These are phyloP conservation scores for Xylaria cubensis DNA, from an alignment of 495 filamentous ascomycete genomes.

Conservation along the genomic window DNA sequence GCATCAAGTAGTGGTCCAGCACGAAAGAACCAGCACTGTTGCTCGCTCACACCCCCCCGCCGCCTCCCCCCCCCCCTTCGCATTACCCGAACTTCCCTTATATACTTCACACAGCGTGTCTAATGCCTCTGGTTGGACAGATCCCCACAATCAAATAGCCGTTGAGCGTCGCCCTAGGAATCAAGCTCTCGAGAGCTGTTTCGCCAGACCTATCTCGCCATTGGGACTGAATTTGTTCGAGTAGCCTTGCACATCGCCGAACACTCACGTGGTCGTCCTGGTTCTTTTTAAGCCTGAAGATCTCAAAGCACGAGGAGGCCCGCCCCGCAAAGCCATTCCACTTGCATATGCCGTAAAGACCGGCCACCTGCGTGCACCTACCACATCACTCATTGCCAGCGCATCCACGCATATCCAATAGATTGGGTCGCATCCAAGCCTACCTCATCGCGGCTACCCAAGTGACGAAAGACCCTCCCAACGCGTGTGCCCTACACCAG, in stretches of 20 bases:
- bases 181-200: conserved; percentile 44
- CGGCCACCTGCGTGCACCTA: conserved; percentile 59
- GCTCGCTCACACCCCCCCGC: conserved; percentile 43
- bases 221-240: conserved; percentile 26
- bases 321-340: conserved; percentile 60
- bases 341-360: conserved; percentile 64
- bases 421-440: conserved; percentile 60
- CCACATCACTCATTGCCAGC: conserved; percentile 62
- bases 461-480: conserved; percentile 51
- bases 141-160: conserved; percentile 41
- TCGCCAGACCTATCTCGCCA: conserved; percentile 36
- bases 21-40: conserved; percentile 47
- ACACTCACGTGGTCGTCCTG: conserved; percentile 55
- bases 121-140: conserved; percentile 59
- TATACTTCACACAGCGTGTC: conserved; percentile 48
- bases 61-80: conserved; percentile 45
- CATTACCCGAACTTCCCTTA: conserved; percentile 47
- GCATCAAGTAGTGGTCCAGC: conserved; percentile 60
- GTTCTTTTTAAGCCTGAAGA: conserved; percentile 38
- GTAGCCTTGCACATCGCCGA: conserved; percentile 31
- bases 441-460: conserved; percentile 55
- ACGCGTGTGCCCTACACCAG: conserved; percentile 51
- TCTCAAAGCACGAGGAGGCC: conserved; percentile 52
- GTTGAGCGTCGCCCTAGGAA: conserved; percentile 41
- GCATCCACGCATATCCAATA: conserved; percentile 65